Evolutionary conservation across 2,329 filamentous ascomycete genomes (phyloP).

Genomic region (Epichloe coenophiala): DNA sequence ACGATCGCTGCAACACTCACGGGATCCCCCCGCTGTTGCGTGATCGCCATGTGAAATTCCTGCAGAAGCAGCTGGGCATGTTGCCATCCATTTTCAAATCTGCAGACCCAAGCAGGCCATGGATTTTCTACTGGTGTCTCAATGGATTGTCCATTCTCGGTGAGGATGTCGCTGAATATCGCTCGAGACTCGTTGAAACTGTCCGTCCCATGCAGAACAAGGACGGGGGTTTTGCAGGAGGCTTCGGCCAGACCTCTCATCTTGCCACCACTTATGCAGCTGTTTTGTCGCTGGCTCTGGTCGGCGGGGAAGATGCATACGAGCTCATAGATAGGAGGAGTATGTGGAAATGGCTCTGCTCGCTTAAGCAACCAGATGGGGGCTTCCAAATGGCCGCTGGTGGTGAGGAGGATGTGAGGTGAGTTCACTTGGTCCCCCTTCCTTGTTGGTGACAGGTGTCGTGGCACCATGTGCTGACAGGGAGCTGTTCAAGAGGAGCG

Average conservation of each 20-base stretch:
- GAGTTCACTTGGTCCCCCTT: not conserved
- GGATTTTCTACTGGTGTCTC: conserved; percentile 90
- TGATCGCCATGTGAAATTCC: conserved; percentile 45
- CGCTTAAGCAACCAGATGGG: conserved; percentile 73
- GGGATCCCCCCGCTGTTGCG: conserved; percentile 66
- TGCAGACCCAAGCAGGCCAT: conserved; percentile 79
- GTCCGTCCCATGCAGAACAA: conserved; percentile 71
- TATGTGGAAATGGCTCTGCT: conserved; percentile 85
- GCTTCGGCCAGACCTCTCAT: conserved; percentile 83
- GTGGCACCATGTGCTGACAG: conserved; percentile 7
- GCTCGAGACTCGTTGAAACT: conserved; percentile 58
- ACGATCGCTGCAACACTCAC: conserved; percentile 48
- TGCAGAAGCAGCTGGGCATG: conserved; percentile 41
- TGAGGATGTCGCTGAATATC: conserved; percentile 56
- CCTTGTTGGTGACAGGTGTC: conserved; percentile 3
- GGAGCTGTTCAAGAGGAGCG: conserved; percentile 48
- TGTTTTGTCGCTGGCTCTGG: conserved; percentile 63
- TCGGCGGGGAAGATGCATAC: conserved; percentile 62
- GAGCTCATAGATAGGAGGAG: conserved; percentile 64
- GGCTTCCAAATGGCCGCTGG: conserved; percentile 80
- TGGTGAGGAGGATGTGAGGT: conserved; percentile 88
- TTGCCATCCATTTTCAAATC: conserved; percentile 59
- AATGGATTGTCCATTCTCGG: conserved; percentile 63
- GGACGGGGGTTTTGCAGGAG: conserved; percentile 79
- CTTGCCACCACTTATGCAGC: conserved; percentile 80